Evolutionary conservation across 2,329 filamentous ascomycete genomes (phyloP).

Genomic region (Penicillium sp.): DNA sequence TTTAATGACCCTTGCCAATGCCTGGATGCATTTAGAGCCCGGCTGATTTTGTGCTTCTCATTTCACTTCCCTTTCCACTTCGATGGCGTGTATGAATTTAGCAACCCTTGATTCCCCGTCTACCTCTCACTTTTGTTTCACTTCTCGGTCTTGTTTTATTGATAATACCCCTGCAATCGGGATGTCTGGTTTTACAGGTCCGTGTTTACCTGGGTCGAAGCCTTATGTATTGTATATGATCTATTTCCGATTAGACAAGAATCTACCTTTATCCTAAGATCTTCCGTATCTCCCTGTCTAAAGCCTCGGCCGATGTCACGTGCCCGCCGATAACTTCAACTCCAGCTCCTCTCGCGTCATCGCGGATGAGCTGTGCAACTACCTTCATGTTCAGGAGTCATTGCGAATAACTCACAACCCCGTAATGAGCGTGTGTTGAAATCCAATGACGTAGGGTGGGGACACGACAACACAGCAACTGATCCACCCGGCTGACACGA

Average conservation of each 20-base stretch:
- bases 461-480: slow-evolving; percentile 17
- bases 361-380: slow-evolving; percentile 1
- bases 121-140: slow-evolving; percentile 8
- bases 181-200: slow-evolving; percentile 5
- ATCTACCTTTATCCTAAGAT: background rate
- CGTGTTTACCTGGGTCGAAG: background rate
- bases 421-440: slow-evolving; percentile 4
- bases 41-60: slow-evolving; percentile 8
- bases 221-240: slow-evolving; percentile 14
- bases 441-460: slow-evolving; percentile 24
- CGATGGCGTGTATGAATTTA: slow-evolving; percentile 21
- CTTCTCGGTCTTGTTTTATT: slow-evolving; percentile 34
- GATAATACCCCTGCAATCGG: slow-evolving; percentile 31
- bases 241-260: slow-evolving; percentile 7
- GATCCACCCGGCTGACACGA: slow-evolving; percentile 24
- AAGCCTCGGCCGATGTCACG: slow-evolving; percentile 8
- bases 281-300: background rate
- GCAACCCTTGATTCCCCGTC: slow-evolving; percentile 8
- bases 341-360: slow-evolving; percentile 3
- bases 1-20: slow-evolving; percentile 20
- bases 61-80: slow-evolving; percentile 6
- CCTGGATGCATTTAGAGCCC: slow-evolving; percentile 24
- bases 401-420: background rate
- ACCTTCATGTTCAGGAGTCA: background rate
- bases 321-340: slow-evolving; percentile 6